Conservation (phyloP, 2,329 filamentous ascomycete genomes). For the Moelleriella libera region DNA sequence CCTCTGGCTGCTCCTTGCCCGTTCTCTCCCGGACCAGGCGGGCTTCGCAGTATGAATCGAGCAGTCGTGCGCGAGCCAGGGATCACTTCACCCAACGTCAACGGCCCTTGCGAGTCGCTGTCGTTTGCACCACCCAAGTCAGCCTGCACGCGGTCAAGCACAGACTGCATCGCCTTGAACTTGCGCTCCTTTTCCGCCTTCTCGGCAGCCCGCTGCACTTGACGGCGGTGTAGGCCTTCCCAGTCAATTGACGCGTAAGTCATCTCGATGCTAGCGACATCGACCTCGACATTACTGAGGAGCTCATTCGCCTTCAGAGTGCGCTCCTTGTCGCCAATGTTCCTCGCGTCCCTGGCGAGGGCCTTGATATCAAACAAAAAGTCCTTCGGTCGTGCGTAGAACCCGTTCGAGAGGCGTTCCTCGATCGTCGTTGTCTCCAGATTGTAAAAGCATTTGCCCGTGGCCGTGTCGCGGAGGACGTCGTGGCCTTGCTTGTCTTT, state of each 20-base stretch:
- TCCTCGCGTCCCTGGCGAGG: constrained; percentile 72
- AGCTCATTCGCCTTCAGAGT: constrained; percentile 84
- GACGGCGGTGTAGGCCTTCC: constrained; percentile 65
- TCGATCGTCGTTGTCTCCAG: constrained; percentile 87
- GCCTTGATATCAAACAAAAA: constrained; percentile 80
- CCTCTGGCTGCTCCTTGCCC: constrained; percentile 11
- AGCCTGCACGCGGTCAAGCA: constrained; percentile 32
- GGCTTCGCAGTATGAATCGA: constrained; percentile 40
- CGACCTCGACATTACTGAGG: constrained; percentile 84
- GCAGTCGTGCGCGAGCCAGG: constrained; percentile 37
- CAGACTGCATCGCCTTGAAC: constrained; percentile 44
- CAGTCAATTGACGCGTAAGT: constrained; percentile 59
- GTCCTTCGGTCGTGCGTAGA: constrained; percentile 81
- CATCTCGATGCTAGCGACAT: constrained; percentile 63
- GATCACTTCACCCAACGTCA: constrained; percentile 50
- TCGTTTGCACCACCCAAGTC: constrained; percentile 36
- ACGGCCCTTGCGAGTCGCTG: constrained; percentile 39
- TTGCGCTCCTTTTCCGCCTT: constrained; percentile 48
- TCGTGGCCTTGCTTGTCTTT: constrained; percentile 66
- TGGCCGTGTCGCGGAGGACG: constrained; percentile 61
- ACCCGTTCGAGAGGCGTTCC: constrained; percentile 91
- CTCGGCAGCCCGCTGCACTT: constrained; percentile 49
- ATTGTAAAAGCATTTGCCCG: constrained; percentile 86
- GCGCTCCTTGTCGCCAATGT: constrained; percentile 68
- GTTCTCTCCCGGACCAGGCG: constrained; percentile 33